Conservation (phyloP, 768 basidiomycete species). For the Multifurca ochricompacta region DNA sequence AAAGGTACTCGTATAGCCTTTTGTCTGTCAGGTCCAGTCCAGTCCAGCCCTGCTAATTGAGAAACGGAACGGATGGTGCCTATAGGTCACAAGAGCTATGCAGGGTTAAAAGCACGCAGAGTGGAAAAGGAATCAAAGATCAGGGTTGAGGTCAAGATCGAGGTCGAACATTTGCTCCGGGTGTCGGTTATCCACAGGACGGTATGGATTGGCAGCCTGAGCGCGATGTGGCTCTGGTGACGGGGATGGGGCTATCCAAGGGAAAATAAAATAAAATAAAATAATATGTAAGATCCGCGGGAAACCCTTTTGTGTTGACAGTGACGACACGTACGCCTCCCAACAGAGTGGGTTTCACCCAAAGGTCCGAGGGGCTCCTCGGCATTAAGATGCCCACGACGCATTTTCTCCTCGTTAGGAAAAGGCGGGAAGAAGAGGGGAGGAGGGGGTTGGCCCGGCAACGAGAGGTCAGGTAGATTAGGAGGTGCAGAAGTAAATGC, state of each 20-base stretch:
- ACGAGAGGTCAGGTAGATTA: slow-evolving; percentile 68
- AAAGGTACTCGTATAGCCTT: neutral
- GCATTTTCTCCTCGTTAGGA: slow-evolving; percentile 89
- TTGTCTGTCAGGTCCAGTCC: no score
- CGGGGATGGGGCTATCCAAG: slow-evolving; percentile 46
- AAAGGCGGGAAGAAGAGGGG: slow-evolving; percentile 86
- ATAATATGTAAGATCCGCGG: slow-evolving; percentile 8
- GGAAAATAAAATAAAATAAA: no score
- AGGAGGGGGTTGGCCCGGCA: slow-evolving; percentile 66
- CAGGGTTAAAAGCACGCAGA: neutral
- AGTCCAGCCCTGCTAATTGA: neutral
- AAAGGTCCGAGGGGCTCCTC: slow-evolving; percentile 71
- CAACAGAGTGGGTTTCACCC: slow-evolving; percentile 78
- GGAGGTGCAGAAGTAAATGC: slow-evolving; percentile 86
- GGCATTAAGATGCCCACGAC: slow-evolving; percentile 68
- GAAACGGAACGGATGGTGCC: neutral
- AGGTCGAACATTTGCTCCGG: slow-evolving; percentile 64
- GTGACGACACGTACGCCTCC: slow-evolving; percentile 45
- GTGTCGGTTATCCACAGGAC: slow-evolving; percentile 57
- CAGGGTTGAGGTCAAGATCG: slow-evolving; percentile 80
- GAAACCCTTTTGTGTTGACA: neutral
- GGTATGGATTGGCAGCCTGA: slow-evolving; percentile 58
- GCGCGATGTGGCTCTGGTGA: slow-evolving; percentile 44
- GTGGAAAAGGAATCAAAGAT: slow-evolving; percentile 38
- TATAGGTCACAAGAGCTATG: neutral